Base-by-base conservation (phyloP, 2,329 filamentous ascomycete genomes). In the Annulohypoxylon truncatum region DNA sequence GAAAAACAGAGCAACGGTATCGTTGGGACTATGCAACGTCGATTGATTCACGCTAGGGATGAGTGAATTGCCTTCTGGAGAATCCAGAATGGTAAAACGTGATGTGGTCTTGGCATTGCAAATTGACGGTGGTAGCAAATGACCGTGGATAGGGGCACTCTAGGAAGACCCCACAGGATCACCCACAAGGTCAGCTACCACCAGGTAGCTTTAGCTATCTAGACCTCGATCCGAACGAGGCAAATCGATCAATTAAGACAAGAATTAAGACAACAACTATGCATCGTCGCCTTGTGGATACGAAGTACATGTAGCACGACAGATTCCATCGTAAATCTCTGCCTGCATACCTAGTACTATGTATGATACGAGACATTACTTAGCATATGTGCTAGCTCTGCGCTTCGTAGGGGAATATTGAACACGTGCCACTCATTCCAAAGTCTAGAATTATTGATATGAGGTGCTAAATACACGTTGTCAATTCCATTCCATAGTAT, bases 381-480 rank as follows among this genome's bases (percentile, higher is more conserved):
- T n/a, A 24, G 42, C 22, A 46, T 46, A 26, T n/a, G 28, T 40
- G 51, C 51, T 50, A 60, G 29, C 15, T 42, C 26, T 53, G 42
- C 29, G 50, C 51, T 29, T 64, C 47, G 59, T 66, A 33, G 51
- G 46, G 60, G 38, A 63, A 56, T 60, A 18, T 40, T 42, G 29
- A 42, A 48, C 40, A 38, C 9, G 61, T 55, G 26, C 66, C 58
- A 51, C 22, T 31, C 28, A 20, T 24, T 54, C 46, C 24, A 42
- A 53, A 50, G 57, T 46, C 51, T 66, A 56, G 66, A 55, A 12
- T 59, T 46, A 29, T 31, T 22, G 40, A 24, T 20, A 47, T 40
- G 35, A 48, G 20, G 44, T 56, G 35, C 24, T 50, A 18, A 52
- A n/a, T 66, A 68, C 66, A 68, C 62, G 66, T 52, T 59, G 62